A percentile compares a stretch with the other conserved stretches of the same genome.
Evolutionary conservation across 805 yeast species (phyloP).

Genomic region (Starmerella kuoi): DNA sequence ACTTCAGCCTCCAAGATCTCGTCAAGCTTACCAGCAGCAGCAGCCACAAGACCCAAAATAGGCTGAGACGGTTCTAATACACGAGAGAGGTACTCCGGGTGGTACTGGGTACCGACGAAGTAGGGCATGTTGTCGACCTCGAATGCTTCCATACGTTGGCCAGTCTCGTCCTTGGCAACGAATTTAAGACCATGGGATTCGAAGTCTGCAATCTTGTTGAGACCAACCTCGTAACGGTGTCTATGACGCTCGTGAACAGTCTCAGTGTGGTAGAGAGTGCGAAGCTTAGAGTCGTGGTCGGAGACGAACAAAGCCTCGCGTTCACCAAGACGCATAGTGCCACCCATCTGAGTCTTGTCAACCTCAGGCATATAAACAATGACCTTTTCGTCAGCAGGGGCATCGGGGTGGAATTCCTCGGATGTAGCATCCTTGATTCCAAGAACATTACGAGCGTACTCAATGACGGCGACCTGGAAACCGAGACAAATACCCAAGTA

Average conservation of each 20-base stretch:
- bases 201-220: conserved; percentile 54
- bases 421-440: conserved; percentile 61
- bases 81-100: conserved; percentile 94
- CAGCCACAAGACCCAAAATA: conserved; percentile 90
- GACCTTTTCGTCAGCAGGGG: conserved; percentile 41
- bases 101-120: conserved; percentile 92
- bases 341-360: conserved; percentile 90
- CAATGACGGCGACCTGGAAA: conserved; percentile 92
- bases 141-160: conserved; percentile 84
- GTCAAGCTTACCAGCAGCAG: conserved; percentile 73
- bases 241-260: conserved; percentile 88
- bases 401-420: conserved; percentile 64
- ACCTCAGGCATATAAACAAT: conserved; percentile 98
- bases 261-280: conserved; percentile 62
- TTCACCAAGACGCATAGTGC: conserved; percentile 96
- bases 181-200: conserved; percentile 73
- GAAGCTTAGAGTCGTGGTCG: conserved; percentile 53
- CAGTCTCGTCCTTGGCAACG: conserved; percentile 86
- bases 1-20: conserved; percentile 35
- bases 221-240: conserved; percentile 96
- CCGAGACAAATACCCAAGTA: conserved; percentile 96
- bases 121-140: conserved; percentile 82
- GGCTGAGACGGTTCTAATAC: conserved; percentile 96
- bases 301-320: conserved; percentile 75
- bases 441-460: conserved; percentile 70